Evolutionary conservation across 805 yeast genomes (phyloP).

Genomic region (Teunomyces lycoperdinae): DNA sequence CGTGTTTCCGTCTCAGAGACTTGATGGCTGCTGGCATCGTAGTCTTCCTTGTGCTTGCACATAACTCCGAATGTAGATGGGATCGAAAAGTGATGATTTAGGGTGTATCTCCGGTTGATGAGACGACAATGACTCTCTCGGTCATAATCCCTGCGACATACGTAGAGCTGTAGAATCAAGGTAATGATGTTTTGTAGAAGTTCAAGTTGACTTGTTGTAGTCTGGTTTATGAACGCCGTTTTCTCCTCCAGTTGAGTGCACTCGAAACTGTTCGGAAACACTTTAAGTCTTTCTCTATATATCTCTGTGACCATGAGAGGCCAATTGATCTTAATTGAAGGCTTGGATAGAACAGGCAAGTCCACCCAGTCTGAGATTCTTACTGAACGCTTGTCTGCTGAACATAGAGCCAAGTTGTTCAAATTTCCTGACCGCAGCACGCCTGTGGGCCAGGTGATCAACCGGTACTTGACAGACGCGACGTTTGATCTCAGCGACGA

Average conservation of each 20-base stretch:
- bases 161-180: neutral
- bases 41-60: constrained; percentile 8
- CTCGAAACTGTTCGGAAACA: too few species aligned
- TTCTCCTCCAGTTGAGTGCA: too few species aligned
- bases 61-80: constrained; percentile 8
- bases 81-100: constrained; percentile 10
- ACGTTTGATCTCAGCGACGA: constrained; percentile 60
- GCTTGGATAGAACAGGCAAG: constrained; percentile 93
- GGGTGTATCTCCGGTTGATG: constrained; percentile 36
- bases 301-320: constrained; percentile 48
- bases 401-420: constrained; percentile 36
- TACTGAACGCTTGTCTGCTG: constrained; percentile 11
- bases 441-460: constrained; percentile 72
- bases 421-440: constrained; percentile 92
- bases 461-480: constrained; percentile 61
- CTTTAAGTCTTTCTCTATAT: too few species aligned
- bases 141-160: constrained; percentile 28
- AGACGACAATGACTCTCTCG: constrained; percentile 27
- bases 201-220: neutral
- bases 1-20: constrained; percentile 10
- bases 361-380: constrained; percentile 67
- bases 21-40: constrained; percentile 11
- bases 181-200: neutral
- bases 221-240: too few species aligned
- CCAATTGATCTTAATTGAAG: constrained; percentile 77